These are phyloP conservation scores for Arabis alpina DNA, from an alignment of 345 rosid genomes.

Conservation along the genomic window DNA sequence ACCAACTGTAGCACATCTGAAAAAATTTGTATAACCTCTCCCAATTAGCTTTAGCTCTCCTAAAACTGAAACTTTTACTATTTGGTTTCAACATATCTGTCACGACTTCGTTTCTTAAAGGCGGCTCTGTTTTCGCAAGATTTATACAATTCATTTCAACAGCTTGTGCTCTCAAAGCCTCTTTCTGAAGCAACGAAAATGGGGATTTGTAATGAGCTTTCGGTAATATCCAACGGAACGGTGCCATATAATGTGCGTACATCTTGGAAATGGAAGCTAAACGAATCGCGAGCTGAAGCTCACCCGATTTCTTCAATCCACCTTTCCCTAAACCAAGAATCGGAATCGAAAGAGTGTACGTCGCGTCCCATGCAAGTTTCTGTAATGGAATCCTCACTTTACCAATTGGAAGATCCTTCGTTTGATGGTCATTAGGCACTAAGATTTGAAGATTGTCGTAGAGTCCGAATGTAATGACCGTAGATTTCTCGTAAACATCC, in stretches of 20 bases:
- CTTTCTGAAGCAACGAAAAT: slow-evolving; percentile 1
- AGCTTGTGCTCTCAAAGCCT: neutral
- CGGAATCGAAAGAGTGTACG: slow-evolving; percentile 24
- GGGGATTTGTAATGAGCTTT: slow-evolving; percentile 38
- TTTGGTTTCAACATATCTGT: slow-evolving; percentile 22
- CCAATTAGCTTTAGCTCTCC: slow-evolving; percentile 4
- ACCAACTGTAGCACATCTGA: neutral
- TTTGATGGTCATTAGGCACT: no score
- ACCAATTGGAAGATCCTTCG: slow-evolving; percentile 5
- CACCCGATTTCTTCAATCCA: slow-evolving; percentile 33
- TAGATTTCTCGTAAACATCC: slow-evolving; percentile 23
- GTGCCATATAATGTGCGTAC: neutral
- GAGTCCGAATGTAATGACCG: slow-evolving; percentile 30
- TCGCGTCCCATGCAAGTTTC: neutral
- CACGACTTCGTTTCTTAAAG: slow-evolving; percentile 31
- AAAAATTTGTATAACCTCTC: neutral
- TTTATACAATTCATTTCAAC: slow-evolving; percentile 7
- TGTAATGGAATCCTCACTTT: slow-evolving; percentile 36
- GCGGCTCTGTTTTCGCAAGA: slow-evolving; percentile 22
- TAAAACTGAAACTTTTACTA: slow-evolving; percentile 19
- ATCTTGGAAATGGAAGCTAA: neutral
- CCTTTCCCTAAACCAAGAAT: neutral
- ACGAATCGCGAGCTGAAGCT: slow-evolving; percentile 18
- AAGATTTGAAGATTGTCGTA: slow-evolving; percentile 18
- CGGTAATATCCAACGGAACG: slow-evolving; percentile 21